Conservation (phyloP, 805 yeast species). For the Zygotorulaspora chibaensis region DNA sequence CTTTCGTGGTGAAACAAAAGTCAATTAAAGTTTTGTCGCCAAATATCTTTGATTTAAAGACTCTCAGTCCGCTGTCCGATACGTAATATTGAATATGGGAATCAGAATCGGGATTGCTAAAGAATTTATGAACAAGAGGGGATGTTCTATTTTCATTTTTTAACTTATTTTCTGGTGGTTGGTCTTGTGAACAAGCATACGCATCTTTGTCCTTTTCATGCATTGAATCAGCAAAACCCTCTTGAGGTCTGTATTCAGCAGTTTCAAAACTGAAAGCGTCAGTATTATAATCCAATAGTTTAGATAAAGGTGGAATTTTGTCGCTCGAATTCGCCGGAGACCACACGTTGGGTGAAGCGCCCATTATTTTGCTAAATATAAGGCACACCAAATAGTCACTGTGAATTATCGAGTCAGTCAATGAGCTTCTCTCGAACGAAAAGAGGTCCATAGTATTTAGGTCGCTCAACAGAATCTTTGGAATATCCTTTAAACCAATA, state of each 20-base stretch:
- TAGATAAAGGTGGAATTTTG: slow-evolving; percentile 38
- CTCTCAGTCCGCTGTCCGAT: slow-evolving; percentile 58
- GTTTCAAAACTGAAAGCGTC: slow-evolving; percentile 37
- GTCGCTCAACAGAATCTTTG: slow-evolving; percentile 47
- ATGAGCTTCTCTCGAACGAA: slow-evolving; percentile 57
- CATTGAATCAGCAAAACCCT: neutral
- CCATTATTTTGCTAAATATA: slow-evolving; percentile 60
- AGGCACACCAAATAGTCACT: slow-evolving; percentile 63
- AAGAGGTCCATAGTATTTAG: slow-evolving; percentile 73
- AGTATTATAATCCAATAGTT: slow-evolving; percentile 29
- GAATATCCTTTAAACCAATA: slow-evolving; percentile 48
- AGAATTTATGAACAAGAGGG: slow-evolving; percentile 71
- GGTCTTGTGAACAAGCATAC: slow-evolving; percentile 5
- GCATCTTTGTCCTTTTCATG: slow-evolving; percentile 1
- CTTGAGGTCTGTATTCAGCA: slow-evolving; percentile 12
- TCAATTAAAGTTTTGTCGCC: slow-evolving; percentile 31
- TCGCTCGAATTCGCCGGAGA: slow-evolving; percentile 52
- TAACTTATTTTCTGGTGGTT: slow-evolving; percentile 11
- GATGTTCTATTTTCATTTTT: slow-evolving; percentile 36
- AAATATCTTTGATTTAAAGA: slow-evolving; percentile 44
- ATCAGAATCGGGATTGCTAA: slow-evolving; percentile 86
- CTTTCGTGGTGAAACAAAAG: slow-evolving; percentile 68
- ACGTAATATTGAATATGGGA: slow-evolving; percentile 76
- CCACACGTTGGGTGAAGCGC: slow-evolving; percentile 69
- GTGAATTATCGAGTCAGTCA: slow-evolving; percentile 54